Base-by-base conservation (phyloP, 2,329 filamentous ascomycete species). In the Thelonectria olida region DNA sequence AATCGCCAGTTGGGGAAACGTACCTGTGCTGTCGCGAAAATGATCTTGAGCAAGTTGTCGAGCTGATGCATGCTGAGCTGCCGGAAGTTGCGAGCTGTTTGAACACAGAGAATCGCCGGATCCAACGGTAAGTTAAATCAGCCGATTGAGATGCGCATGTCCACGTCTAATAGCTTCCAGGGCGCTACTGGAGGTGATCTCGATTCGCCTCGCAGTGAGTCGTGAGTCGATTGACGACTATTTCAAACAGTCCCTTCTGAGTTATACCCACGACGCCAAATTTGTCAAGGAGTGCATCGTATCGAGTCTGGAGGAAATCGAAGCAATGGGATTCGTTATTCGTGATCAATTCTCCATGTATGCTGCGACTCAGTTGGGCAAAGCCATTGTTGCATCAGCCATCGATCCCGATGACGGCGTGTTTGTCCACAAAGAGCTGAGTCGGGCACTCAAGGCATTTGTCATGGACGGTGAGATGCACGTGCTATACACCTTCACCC, bases 381-480 rank as follows among this genome's bases (percentile, higher is more conserved):
- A 84, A 65, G 91, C 91, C 2, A 86, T 92, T 22, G 90, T 93
- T 22, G 86, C 88, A 9, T 92, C 91, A 3, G 88, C 88, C 2
- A 84, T 94, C 34, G 86, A 90, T 51, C 91, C 90, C 0, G 89
- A 92, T 60, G 91, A 93, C 67, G 91, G 91, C 0, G 76, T 92
- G 1, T 93, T 93, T 67, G 83, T 93, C 17, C 81, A 93, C 67
- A 81, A 86, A 45, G 91, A 94, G 74, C 80, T 93, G 48, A 82
- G 83, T 58, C 84, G 84, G 66, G 89, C 91, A 0, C 80, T 93
- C 3, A 81, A 85, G 62, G 89, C 89, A 1, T 93, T 94, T 70
- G 91, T 93, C 12, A 89, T 94, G 85, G 90, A 93, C 70, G 89
- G 90, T 4, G 91, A 94, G 64, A 89, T 94, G 88, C 91, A 93